Percentiles rank a stretch among this genome's conserved stretches.
phyloP scores from a whole-genome alignment of 2,329 filamentous ascomycete species.

The Graphilbum fragrans region DNA sequence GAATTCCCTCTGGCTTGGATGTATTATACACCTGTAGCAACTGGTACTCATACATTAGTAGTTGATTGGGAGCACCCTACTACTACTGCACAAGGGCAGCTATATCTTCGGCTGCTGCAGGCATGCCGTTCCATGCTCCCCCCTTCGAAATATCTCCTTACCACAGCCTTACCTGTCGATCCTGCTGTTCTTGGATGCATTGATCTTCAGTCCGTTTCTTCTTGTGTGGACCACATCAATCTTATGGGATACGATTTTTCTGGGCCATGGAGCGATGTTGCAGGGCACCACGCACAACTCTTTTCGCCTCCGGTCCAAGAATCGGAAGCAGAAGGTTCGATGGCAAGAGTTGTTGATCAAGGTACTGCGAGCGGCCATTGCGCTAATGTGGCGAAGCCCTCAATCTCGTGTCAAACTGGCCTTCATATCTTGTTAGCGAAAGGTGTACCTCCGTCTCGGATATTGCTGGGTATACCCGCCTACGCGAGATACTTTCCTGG shows the following conservation, averaged over 20 bases:
- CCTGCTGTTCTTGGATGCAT: constrained; percentile 51
- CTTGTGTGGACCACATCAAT: constrained; percentile 49
- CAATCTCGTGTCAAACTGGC: constrained; percentile 38
- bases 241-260: constrained; percentile 60
- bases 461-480: constrained; percentile 49
- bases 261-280: constrained; percentile 47
- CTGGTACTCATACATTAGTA: constrained; percentile 14
- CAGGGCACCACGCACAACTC: constrained; percentile 54
- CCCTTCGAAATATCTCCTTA: constrained; percentile 36
- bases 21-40: not conserved
- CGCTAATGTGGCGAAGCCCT: constrained; percentile 11
- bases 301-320: constrained; percentile 22
- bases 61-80: constrained; percentile 60
- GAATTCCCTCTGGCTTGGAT: not conserved
- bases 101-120: constrained; percentile 45
- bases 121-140: constrained; percentile 43
- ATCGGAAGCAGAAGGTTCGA: no score
- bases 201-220: constrained; percentile 36
- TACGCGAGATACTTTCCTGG: constrained; percentile 51
- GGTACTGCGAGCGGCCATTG: no score
- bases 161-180: constrained; percentile 50
- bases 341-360: no score
- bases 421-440: constrained; percentile 39
- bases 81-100: constrained; percentile 36
- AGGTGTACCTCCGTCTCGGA: constrained; percentile 43